These are phyloP conservation scores for Penicillium diatomitis DNA, from an alignment of 495 filamentous ascomycete genomes.

Conservation along the genomic window DNA sequence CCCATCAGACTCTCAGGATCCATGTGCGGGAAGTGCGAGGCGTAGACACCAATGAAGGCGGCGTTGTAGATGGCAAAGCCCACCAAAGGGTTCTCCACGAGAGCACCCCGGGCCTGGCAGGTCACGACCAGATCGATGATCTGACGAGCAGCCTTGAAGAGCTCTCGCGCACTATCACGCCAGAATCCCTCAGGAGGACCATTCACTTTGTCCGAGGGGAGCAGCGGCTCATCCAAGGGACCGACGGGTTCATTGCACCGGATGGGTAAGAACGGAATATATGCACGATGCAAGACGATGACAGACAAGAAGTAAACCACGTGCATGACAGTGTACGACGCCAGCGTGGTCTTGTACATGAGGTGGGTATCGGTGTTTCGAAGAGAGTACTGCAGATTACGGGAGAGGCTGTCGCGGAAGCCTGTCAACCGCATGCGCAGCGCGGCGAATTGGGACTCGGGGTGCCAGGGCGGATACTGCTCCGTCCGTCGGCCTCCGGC, in stretches of 20 bases:
- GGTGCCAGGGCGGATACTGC: constrained; percentile 53
- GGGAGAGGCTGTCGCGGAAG: constrained; percentile 60
- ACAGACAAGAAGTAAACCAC: constrained; percentile 66
- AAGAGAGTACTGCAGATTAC: constrained; percentile 59
- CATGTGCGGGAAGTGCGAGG: constrained; percentile 68
- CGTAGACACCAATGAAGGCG: constrained; percentile 63
- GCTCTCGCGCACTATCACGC: constrained; percentile 62
- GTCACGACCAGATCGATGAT: constrained; percentile 69
- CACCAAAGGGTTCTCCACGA: constrained; percentile 73
- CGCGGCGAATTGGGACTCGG: constrained; percentile 50
- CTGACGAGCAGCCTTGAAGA: constrained; percentile 63
- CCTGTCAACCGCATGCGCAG: constrained; percentile 51
- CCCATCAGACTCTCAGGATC: constrained; percentile 56
- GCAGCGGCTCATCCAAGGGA: constrained; percentile 62
- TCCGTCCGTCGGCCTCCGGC: constrained; percentile 58
- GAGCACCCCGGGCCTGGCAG: constrained; percentile 57
- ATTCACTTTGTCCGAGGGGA: constrained; percentile 43
- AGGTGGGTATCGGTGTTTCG: constrained; percentile 77
- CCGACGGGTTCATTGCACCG: constrained; percentile 59
- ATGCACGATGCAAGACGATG: constrained; percentile 74
- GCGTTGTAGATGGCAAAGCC: constrained; percentile 77
- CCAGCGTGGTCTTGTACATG: constrained; percentile 58
- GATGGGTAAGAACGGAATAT: constrained; percentile 72
- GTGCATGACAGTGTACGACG: constrained; percentile 69
- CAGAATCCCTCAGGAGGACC: constrained; percentile 53